These are phyloP conservation scores for Nematodospora anomalae DNA, from an alignment of 1,139 yeast species.

Conservation along the genomic window DNA sequence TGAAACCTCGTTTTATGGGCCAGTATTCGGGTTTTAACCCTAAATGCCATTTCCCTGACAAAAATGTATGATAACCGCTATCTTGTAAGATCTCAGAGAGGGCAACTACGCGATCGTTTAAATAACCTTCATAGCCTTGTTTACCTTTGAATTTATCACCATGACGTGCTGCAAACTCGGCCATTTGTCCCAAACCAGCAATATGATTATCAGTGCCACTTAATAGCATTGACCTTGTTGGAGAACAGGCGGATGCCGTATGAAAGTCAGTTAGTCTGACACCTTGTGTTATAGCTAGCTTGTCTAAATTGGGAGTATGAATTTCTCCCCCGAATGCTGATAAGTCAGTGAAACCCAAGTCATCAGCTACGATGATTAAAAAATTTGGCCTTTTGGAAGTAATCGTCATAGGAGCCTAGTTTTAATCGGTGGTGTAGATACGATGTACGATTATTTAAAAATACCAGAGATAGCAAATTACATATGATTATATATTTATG, in stretches of 20 bases:
- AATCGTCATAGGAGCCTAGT: slow-evolving; percentile 11
- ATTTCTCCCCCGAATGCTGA: slow-evolving; percentile 61
- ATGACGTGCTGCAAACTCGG: slow-evolving; percentile 41
- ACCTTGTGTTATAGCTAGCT: slow-evolving; percentile 42
- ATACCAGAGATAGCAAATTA: too few relatives aligned
- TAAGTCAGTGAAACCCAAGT: slow-evolving; percentile 60
- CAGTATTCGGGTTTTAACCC: slow-evolving; percentile 51
- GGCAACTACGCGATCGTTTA: slow-evolving; percentile 53
- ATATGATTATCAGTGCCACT: slow-evolving; percentile 64
- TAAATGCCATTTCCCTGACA: slow-evolving; percentile 62
- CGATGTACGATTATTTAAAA: too few relatives aligned
- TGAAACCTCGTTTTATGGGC: slow-evolving; percentile 55
- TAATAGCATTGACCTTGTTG: slow-evolving; percentile 61
- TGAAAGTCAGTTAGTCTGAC: slow-evolving; percentile 57
- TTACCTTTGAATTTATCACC: slow-evolving; percentile 43
- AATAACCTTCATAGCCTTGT: slow-evolving; percentile 59
- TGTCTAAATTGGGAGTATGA: slow-evolving; percentile 51
- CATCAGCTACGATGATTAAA: slow-evolving; percentile 60
- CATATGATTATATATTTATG: too few relatives aligned
- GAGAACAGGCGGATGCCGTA: slow-evolving; percentile 66
- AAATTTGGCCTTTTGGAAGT: slow-evolving; percentile 39
- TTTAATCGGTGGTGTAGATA: background rate
- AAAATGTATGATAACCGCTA: slow-evolving; percentile 45
- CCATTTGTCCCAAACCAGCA: slow-evolving; percentile 64
- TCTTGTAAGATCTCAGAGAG: slow-evolving; percentile 53